A percentile compares a stretch with the other conserved stretches of the same genome.
phyloP scores from a whole-genome alignment of 371 early-diverging fungal genomes.

The Blakeslea trispora region DNA sequence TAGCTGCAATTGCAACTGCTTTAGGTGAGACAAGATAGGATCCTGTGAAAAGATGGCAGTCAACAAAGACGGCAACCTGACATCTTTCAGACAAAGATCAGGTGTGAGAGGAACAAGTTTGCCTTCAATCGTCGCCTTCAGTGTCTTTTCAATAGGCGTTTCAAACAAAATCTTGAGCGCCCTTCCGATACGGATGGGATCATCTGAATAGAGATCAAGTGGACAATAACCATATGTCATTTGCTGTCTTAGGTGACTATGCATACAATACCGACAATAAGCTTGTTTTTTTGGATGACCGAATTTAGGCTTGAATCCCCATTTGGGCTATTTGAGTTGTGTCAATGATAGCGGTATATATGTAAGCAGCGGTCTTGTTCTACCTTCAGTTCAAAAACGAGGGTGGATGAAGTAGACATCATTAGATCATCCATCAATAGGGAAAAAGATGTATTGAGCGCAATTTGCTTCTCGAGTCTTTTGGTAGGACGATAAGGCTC shows the following conservation, averaged over 20 bases:
- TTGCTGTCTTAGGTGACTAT: conserved; percentile 37
- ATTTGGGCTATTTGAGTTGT: conserved; percentile 55
- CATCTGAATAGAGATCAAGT: conserved; percentile 54
- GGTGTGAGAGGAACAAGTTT: neutral
- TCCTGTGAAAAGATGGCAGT: conserved; percentile 33
- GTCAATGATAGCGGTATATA: neutral
- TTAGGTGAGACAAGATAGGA: conserved; percentile 37
- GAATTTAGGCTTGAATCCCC: conserved; percentile 59
- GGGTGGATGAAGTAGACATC: conserved; percentile 5
- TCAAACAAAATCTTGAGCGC: conserved; percentile 35
- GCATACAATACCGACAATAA: conserved; percentile 67
- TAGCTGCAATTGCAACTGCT: conserved; percentile 40
- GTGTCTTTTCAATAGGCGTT: conserved; percentile 32
- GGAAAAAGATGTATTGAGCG: conserved; percentile 20
- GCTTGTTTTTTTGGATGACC: conserved; percentile 25
- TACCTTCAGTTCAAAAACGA: conserved; percentile 52
- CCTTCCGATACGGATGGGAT: conserved; percentile 25
- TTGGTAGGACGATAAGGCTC: conserved; percentile 20
- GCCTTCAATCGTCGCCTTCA: conserved; percentile 36
- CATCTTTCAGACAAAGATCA: neutral
- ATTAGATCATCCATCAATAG: conserved; percentile 38
- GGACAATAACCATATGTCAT: conserved; percentile 47
- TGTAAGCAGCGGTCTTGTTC: neutral
- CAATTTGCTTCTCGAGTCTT: conserved; percentile 16
- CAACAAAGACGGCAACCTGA: conserved; percentile 13